Conservation (phyloP, 2,329 filamentous ascomycete genomes). For the Thermomyces lanuginosus region DNA sequence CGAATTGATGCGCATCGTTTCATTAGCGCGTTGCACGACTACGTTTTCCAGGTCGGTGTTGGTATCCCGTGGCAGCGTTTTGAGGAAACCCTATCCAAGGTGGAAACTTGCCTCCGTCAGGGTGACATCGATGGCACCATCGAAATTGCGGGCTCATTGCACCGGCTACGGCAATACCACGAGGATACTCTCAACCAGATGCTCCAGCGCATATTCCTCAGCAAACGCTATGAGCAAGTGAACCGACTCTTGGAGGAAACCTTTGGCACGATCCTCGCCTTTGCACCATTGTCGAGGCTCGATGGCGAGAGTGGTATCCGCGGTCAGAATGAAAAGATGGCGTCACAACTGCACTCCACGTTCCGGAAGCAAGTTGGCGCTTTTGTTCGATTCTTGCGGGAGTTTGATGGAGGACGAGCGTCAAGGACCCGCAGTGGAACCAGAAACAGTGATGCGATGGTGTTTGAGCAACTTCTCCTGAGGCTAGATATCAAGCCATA, state of each 20-base stretch:
- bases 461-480: slow-evolving; percentile 51
- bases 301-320: slow-evolving; percentile 26
- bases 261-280: slow-evolving; percentile 54
- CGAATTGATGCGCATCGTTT: slow-evolving; percentile 67
- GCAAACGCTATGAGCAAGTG: slow-evolving; percentile 58
- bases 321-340: slow-evolving; percentile 22
- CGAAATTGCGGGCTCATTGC: slow-evolving; percentile 43
- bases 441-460: slow-evolving; percentile 3
- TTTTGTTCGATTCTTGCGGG: slow-evolving; percentile 55
- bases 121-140: slow-evolving; percentile 32
- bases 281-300: slow-evolving; percentile 34
- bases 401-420: slow-evolving; percentile 49
- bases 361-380: slow-evolving; percentile 58
- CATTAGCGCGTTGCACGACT: slow-evolving; percentile 52
- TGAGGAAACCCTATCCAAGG: slow-evolving; percentile 44
- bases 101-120: slow-evolving; percentile 42
- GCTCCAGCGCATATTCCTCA: slow-evolving; percentile 54
- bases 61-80: slow-evolving; percentile 57
- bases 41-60: slow-evolving; percentile 68
- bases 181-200: slow-evolving; percentile 60
- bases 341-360: slow-evolving; percentile 40
- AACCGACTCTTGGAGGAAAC: slow-evolving; percentile 60
- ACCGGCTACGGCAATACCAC: slow-evolving; percentile 52
- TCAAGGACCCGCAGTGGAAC: slow-evolving; percentile 12
- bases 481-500: slow-evolving; percentile 57